Percentiles rank a stretch among this genome's conserved stretches.
Conservation (phyloP, 805 yeast genomes). For the Maudiozyma turicensis region DNA sequence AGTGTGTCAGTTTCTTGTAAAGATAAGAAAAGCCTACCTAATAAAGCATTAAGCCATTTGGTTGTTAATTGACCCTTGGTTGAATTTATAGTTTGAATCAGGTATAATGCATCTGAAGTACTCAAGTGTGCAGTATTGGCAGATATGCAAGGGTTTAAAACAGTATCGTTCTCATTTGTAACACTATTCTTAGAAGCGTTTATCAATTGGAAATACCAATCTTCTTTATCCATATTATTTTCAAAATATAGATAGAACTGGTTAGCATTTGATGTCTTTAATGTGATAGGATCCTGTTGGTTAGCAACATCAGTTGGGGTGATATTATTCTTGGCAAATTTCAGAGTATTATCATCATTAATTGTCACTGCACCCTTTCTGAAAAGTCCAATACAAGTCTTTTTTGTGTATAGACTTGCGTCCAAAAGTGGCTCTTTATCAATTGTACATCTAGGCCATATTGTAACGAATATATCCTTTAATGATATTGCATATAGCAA, state of each 20-base stretch:
- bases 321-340: constrained; percentile 1
- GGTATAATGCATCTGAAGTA: constrained; percentile 59
- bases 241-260: constrained; percentile 63
- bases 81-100: constrained; percentile 71
- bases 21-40: constrained; percentile 75
- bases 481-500: constrained; percentile 70
- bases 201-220: constrained; percentile 83
- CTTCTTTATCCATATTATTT: constrained; percentile 76
- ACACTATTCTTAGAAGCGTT: constrained; percentile 49
- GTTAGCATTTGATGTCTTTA: constrained; percentile 9
- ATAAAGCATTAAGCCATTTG: constrained; percentile 81
- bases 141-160: constrained; percentile 46
- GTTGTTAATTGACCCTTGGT: constrained; percentile 76
- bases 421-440: constrained; percentile 35
- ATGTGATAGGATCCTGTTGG: background rate
- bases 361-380: constrained; percentile 30
- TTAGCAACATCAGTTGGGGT: background rate
- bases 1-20: constrained; percentile 63
- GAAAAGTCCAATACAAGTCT: constrained; percentile 67
- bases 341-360: background rate
- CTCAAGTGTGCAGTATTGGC: constrained; percentile 69
- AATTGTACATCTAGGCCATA: constrained; percentile 70
- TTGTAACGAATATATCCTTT: constrained; percentile 54
- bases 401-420: constrained; percentile 70
- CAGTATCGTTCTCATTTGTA: constrained; percentile 19